A percentile compares a stretch with the other conserved stretches of the same genome.
Evolutionary conservation across 352 stramenopile species (phyloP).

Genomic region (Globisporangium yorkense): DNA sequence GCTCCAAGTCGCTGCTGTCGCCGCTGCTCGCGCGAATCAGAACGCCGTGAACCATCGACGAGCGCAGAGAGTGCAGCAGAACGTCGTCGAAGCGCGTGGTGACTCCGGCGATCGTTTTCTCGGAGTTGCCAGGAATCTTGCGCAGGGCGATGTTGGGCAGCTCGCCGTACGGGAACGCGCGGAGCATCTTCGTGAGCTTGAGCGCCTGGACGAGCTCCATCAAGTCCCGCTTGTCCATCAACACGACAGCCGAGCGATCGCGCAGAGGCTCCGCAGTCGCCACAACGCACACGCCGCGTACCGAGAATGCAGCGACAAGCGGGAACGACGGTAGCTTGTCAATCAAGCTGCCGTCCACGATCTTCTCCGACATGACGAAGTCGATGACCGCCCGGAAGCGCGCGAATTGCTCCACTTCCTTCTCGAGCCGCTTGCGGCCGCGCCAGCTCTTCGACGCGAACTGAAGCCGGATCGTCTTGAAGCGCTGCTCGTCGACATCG

Average conservation of each 20-base stretch:
- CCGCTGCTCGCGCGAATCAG: constrained; percentile 30
- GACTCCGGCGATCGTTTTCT: constrained; percentile 37
- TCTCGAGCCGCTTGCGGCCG: constrained; percentile 54
- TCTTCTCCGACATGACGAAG: constrained; percentile 32
- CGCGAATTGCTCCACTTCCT: constrained; percentile 40
- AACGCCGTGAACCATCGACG: constrained; percentile 48
- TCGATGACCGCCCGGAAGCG: constrained; percentile 54
- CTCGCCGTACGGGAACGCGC: constrained; percentile 61
- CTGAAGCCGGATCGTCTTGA: constrained; percentile 57
- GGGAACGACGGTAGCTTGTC: constrained; percentile 45
- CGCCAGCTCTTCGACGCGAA: constrained; percentile 63
- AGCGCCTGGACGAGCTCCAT: constrained; percentile 35
- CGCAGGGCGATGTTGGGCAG: constrained; percentile 50
- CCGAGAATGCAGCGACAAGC: constrained; percentile 48
- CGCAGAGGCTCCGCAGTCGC: constrained; percentile 40
- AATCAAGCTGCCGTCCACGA: constrained; percentile 25
- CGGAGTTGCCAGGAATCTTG: constrained; percentile 29
- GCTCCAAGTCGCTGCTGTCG: constrained; percentile 20
- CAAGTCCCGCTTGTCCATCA: constrained; percentile 48
- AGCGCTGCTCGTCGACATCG: constrained; percentile 49
- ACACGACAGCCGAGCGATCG: constrained; percentile 28
- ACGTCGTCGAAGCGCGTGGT: constrained; percentile 56
- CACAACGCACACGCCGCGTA: constrained; percentile 49
- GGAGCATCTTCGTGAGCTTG: constrained; percentile 40
- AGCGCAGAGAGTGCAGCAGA: constrained; percentile 53